These are phyloP conservation scores for Colletotrichum costaricense DNA, from an alignment of 2,329 filamentous ascomycete genomes.

Conservation along the genomic window DNA sequence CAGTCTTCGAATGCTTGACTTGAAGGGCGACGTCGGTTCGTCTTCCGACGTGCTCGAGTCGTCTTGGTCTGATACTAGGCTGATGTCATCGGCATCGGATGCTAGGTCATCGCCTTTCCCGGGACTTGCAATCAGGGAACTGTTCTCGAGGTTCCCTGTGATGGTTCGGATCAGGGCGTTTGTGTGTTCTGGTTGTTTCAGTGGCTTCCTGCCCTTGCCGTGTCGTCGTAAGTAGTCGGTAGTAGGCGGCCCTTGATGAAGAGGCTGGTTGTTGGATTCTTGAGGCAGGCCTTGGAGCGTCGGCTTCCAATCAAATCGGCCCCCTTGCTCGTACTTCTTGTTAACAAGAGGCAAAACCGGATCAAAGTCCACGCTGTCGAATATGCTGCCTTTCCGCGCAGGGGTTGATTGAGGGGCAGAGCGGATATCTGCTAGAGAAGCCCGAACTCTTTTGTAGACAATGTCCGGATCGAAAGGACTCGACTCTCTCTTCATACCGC, in stretches of 20 bases:
- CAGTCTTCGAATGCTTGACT: slow-evolving; percentile 56
- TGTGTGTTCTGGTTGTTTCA: slow-evolving; percentile 41
- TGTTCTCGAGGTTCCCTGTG: slow-evolving; percentile 46
- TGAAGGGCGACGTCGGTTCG: slow-evolving; percentile 61
- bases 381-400: slow-evolving; percentile 58
- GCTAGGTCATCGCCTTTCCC: slow-evolving; percentile 50
- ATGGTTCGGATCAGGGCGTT: slow-evolving; percentile 51
- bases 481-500: slow-evolving; percentile 59
- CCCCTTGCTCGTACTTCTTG: slow-evolving; percentile 69
- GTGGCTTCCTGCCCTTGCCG: slow-evolving; percentile 52
- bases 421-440: slow-evolving; percentile 51
- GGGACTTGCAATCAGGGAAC: slow-evolving; percentile 51
- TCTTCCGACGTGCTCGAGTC: slow-evolving; percentile 63
- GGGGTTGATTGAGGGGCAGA: slow-evolving; percentile 37
- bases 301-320: slow-evolving; percentile 61
- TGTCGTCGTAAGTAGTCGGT: slow-evolving; percentile 62
- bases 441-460: slow-evolving; percentile 68
- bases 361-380: slow-evolving; percentile 66
- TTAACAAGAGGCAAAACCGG: slow-evolving; percentile 64
- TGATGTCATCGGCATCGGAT: slow-evolving; percentile 62
- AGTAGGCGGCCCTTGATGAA: slow-evolving; percentile 52
- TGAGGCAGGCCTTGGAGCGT: slow-evolving; percentile 42
- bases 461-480: slow-evolving; percentile 70
- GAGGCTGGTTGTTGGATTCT: slow-evolving; percentile 42
- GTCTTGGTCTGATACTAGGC: slow-evolving; percentile 66